Evolutionary conservation across 768 basidiomycete genomes (phyloP), one percentile per base, ranked within the genome.

Genomic region (Scleroderma citrinum): DNA sequence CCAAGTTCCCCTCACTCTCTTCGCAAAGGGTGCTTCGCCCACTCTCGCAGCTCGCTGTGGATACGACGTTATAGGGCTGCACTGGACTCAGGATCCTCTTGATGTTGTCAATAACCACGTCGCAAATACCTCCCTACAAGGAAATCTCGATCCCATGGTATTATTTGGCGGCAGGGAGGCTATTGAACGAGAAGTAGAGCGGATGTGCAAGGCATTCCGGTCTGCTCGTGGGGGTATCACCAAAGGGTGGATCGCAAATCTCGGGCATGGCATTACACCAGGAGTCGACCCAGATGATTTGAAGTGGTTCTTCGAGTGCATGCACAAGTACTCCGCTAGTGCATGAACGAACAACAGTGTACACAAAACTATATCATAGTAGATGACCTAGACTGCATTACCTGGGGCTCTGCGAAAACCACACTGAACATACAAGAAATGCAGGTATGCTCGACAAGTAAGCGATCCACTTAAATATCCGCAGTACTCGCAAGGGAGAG

Each of bases 211-310:
- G 53, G 76, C 76, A n/a, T 98, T 97, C 71, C 73, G 76, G 44
- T 59, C 60, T 7, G 69, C 58, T 38, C 78, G 81, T 10, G 74
- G 72, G 7, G 76, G 72, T 44, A 63, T 65, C 45, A 59, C 71
- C 17, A 76, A 76, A 35, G 87, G 82, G n/a, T 98, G 94, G 92
- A 97, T 98, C 60, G 88, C 89, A 8, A 98, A 98, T 69, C 71
- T 99, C 19, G 96, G 96, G 0, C 96, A 98, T 63, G 96, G 96
- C 5, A 94, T 99, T 58, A 96, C 93, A 4, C 96, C 96, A 11
- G 87, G 83, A 21, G 94, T 98, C 13, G 83, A 96, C 64, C 92
- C 95, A 19, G 93, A 97, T 48, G 91, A 96, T 65, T 72, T 96
- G 65, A 74, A 76, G 48, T 95, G 83, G 81, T 96, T 95, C 74